Evolutionary conservation across 2,329 filamentous ascomycete genomes (phyloP).

Genomic region (Chaetomium strumarium): DNA sequence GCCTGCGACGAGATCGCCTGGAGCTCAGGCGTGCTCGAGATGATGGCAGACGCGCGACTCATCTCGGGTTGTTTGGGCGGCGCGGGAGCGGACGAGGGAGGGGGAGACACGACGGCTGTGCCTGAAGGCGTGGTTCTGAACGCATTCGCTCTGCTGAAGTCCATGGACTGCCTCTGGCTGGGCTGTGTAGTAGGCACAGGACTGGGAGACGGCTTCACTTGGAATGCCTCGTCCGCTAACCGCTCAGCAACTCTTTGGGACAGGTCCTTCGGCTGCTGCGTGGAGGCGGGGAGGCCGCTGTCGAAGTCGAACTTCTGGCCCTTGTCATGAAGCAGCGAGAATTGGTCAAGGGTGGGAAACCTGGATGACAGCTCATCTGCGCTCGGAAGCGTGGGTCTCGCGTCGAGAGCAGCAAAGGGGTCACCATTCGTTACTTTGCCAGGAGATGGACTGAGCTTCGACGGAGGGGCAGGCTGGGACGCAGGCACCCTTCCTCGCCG

Average conservation of each 20-base stretch:
- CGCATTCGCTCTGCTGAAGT: constrained; percentile 28
- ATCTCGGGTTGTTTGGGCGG: constrained; percentile 41
- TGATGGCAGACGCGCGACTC: constrained; percentile 58
- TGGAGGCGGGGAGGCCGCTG: constrained; percentile 41
- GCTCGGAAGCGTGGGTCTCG: constrained; percentile 47
- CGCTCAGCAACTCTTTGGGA: constrained; percentile 66
- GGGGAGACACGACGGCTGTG: constrained; percentile 30
- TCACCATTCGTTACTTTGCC: constrained; percentile 65
- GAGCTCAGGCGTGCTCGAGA: constrained; percentile 56
- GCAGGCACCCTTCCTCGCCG: constrained; percentile 69
- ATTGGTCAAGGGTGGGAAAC: constrained; percentile 90
- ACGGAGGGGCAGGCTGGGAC: constrained; percentile 35
- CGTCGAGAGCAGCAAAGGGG: constrained; percentile 86
- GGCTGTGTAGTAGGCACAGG: constrained; percentile 25
- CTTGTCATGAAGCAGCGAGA: constrained; percentile 80
- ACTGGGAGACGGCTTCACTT: constrained; percentile 33
- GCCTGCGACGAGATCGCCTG: constrained; percentile 49
- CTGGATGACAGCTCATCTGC: constrained; percentile 76
- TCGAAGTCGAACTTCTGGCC: constrained; percentile 82
- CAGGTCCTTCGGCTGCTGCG: constrained; percentile 47
- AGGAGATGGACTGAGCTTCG: constrained; percentile 58
- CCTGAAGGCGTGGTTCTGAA: not conserved
- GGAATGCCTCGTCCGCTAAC: constrained; percentile 80
- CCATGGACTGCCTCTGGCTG: constrained; percentile 27
- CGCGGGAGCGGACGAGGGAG: constrained; percentile 35